Base-by-base conservation (phyloP, 768 basidiomycete species). In the Obba rivulosa region DNA sequence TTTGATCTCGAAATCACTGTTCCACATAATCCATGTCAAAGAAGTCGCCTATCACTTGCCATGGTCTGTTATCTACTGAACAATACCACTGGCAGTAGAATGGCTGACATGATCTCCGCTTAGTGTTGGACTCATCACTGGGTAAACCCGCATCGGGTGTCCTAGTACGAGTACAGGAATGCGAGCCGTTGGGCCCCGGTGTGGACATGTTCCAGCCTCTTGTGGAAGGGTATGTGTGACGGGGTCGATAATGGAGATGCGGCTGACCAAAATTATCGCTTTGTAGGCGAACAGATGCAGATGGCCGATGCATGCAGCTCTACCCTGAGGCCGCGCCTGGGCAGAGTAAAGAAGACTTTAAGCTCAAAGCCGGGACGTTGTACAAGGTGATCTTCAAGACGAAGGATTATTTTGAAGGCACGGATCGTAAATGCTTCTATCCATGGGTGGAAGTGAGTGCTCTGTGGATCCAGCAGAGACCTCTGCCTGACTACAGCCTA, bases 371-470 rank as follows among this genome's bases (percentile, higher is more conserved):
- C 3, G 87, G 87, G 0, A 61, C 63, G 21, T 67, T 79, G 2
- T 96, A 96, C 70, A 95, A 91, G 68, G 77, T 95, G 55, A 73
- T 83, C 16, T 95, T 96, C 73, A 78, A 82, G 62, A 89, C 87
- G 2, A 83, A 84, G 53, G 77, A 81, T 8, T 94, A 94, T 66
- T 94, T 94, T 60, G 79, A 84, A 34, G 66, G 57, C 21, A 77
- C 74, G 0, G 75, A 71, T 16, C 74, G 80, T 40, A 71, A 78
- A 48, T 85, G 85, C 5, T 95, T 96, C 61, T 95, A 92, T 69
- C 93, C 93, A 3, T 84, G 83, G 76, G 85, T 95, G 5, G 92
- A 96, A 77, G 92, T 92, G 57, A 48, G 72, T 57, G 16, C 34
- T 46, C 23, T 20, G 5, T 7, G 13, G 7, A 31, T 7, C 28